Conservation (phyloP, 495 filamentous ascomycete genomes). For the Talaromyces wortmannii region DNA sequence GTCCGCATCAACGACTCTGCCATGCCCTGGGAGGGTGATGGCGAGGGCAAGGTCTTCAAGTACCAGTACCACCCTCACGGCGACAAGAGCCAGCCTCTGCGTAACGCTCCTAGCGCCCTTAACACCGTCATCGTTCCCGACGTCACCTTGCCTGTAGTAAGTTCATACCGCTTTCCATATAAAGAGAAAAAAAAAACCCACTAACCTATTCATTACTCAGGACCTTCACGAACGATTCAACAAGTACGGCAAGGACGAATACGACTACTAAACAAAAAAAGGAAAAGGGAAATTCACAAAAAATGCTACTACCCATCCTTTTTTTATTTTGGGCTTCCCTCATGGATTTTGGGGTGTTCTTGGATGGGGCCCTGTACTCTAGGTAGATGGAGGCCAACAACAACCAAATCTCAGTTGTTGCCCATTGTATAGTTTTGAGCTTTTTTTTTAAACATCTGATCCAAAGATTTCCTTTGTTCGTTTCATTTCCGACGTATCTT, state of each 20-base stretch:
- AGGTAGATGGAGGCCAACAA: neutral
- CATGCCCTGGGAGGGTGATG: constrained; percentile 83
- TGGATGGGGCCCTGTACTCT: neutral
- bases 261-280: constrained; percentile 29
- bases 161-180: constrained; percentile 4
- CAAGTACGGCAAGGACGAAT: constrained; percentile 94
- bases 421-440: constrained; percentile 6
- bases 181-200: constrained; percentile 2
- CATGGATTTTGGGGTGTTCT: too few species aligned
- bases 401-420: neutral
- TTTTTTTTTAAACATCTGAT: neutral
- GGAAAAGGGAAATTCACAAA: neutral
- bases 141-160: constrained; percentile 87
- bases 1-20: constrained; percentile 64
- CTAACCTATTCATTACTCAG: constrained; percentile 37
- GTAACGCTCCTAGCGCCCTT: constrained; percentile 88
- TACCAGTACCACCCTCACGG: constrained; percentile 93
- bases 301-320: neutral
- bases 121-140: constrained; percentile 91
- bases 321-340: neutral
- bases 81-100: constrained; percentile 64
- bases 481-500: neutral
- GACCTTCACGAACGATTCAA: constrained; percentile 90
- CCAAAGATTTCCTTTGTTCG: constrained; percentile 2
- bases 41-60: constrained; percentile 55